Base-by-base conservation (phyloP, 106 monocot species). In the Dendrobium officinale region DNA sequence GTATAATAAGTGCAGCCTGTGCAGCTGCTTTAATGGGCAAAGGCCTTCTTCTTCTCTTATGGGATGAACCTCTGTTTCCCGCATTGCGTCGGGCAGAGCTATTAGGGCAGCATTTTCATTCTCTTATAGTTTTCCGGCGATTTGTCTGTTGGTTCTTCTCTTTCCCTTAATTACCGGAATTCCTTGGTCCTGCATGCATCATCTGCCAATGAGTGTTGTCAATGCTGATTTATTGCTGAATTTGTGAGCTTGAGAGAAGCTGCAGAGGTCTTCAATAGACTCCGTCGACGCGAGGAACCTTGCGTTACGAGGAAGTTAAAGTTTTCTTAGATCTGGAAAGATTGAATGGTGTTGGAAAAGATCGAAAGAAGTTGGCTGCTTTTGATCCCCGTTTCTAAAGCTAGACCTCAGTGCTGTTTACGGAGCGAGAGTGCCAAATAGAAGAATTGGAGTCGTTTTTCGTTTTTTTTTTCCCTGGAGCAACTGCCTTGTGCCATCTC, bases 251-350 rank as follows among this genome's bases (percentile, higher is more conserved):
- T 26, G 27, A 48, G 6, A 24, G 49, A 47, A 42, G 24, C 15
- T 76, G 76, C 49, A 29, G 26, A 49, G 9, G 11, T 13, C 47
- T n/a, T 51, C 49, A 15, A 51, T 26, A 8, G n/a, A 44, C n/a
- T 47, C 13, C 22, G 24, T 51, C 6, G 27, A 43, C 11, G 40
- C n/a, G 2, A 27, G 44, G 24, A 75, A 75, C 9, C 9, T 47
- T 44, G 47, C 24, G 13, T 54, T 9, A 54, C 9, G n/a, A 27
- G 6, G 73, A 31, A 70, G 15, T 15, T 70, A n/a, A 43, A 44
- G 74, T 43, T 75, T 40, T 75, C 6, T 13, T 9, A 44, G 74
- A 75, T 75, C 74, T 44, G 43, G n/a, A 75, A 75, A n/a, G 74
- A 43, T 19, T 2, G 74, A 42, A 19, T 6, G 17, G 42, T 42